phyloP scores from a whole-genome alignment of 2,329 filamentous ascomycete species.

The Ceratocystis eucalypticola region DNA sequence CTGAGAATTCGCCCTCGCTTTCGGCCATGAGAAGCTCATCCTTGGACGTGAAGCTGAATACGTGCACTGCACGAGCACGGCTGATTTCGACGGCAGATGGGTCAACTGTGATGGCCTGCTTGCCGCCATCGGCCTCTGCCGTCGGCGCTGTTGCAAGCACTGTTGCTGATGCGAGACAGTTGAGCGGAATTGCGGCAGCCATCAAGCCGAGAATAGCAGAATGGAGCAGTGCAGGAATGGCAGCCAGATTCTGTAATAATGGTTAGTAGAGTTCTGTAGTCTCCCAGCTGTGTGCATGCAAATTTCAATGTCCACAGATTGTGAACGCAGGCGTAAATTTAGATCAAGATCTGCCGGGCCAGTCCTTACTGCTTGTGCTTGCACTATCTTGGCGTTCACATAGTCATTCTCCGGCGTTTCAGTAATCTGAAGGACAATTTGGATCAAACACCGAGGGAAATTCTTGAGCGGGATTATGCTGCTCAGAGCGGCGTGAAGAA shows the following conservation, averaged over 20 bases:
- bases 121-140: conserved; percentile 26
- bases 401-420: conserved; percentile 55
- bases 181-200: conserved; percentile 69
- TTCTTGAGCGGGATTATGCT: conserved; percentile 61
- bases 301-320: background rate
- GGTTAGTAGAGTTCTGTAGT: conserved; percentile 9
- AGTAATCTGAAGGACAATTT: conserved; percentile 67
- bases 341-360: background rate
- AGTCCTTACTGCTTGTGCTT: conserved; percentile 44
- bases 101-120: conserved; percentile 35
- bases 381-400: conserved; percentile 44
- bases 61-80: conserved; percentile 58
- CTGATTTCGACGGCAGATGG: conserved; percentile 51
- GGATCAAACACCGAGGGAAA: conserved; percentile 65
- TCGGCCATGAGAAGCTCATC: conserved; percentile 63
- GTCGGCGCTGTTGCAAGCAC: conserved; percentile 43
- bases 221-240: conserved; percentile 73
- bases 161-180: conserved; percentile 53
- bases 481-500: conserved; percentile 57
- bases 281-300: background rate
- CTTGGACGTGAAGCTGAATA: conserved; percentile 66
- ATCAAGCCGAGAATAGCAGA: conserved; percentile 65
- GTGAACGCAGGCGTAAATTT: background rate
- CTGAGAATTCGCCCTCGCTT: conserved; percentile 66
- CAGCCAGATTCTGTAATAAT: conserved; percentile 50